Conservation (phyloP, 2,329 filamentous ascomycete species). For the Helotiales sp. region DNA sequence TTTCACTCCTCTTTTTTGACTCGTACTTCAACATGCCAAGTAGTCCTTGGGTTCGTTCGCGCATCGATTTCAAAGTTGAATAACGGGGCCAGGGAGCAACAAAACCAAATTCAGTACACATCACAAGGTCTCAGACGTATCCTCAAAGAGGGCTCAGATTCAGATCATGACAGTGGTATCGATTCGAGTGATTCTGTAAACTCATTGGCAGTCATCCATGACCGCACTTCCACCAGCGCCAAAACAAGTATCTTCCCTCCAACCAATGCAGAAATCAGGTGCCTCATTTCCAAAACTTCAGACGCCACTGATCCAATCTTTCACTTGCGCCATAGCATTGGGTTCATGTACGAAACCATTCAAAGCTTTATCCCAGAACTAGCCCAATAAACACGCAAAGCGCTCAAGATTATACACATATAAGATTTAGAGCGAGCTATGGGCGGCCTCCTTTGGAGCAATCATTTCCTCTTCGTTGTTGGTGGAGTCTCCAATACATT, state of each 20-base stretch:
- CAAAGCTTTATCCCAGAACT: neutral
- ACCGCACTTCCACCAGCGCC: constrained; percentile 16
- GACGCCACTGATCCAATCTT: constrained; percentile 20
- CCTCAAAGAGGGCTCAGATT: neutral
- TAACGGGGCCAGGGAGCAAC: neutral
- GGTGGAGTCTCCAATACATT: neutral
- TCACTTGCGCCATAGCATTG: constrained; percentile 17
- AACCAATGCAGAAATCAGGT: constrained; percentile 6
- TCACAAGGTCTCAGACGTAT: neutral
- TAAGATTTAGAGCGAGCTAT: neutral
- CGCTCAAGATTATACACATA: constrained; percentile 17
- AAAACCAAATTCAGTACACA: neutral
- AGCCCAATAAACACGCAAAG: neutral
- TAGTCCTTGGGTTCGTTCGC: no score
- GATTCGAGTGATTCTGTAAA: constrained; percentile 3
- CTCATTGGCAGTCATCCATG: constrained; percentile 3
- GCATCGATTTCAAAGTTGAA: no score
- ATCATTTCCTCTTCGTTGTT: neutral
- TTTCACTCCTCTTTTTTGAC: neutral
- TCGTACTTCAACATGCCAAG: neutral
- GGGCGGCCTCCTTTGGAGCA: neutral
- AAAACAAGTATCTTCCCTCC: constrained; percentile 6
- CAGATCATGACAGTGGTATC: constrained; percentile 3
- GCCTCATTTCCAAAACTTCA: constrained; percentile 4
- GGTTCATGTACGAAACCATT: neutral